These are phyloP conservation scores for Harrya chromipes DNA, from an alignment of 768 basidiomycete species.

Conservation along the genomic window DNA sequence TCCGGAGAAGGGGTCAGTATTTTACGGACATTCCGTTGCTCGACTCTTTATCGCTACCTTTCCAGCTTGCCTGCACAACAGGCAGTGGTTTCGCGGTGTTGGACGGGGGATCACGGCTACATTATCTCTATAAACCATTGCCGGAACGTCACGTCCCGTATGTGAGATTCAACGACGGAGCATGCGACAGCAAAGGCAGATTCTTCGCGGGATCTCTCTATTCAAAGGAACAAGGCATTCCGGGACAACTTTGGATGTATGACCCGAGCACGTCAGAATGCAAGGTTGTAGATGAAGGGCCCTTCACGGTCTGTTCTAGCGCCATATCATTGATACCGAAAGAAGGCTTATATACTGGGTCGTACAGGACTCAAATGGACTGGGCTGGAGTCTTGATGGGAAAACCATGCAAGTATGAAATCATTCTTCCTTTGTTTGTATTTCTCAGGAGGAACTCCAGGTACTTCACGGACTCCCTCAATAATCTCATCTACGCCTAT, in stretches of 20 bases:
- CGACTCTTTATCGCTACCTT: neutral
- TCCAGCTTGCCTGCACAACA: conserved; percentile 19
- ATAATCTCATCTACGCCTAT: conserved; percentile 66
- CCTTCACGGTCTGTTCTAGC: conserved; percentile 53
- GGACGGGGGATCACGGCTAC: conserved; percentile 34
- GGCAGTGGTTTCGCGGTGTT: conserved; percentile 22
- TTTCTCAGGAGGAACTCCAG: conserved; percentile 32
- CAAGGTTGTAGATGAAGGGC: conserved; percentile 55
- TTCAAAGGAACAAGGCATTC: conserved; percentile 46
- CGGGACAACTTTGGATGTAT: conserved; percentile 57
- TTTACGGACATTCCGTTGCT: neutral
- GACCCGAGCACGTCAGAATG: conserved; percentile 50
- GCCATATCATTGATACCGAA: conserved; percentile 1
- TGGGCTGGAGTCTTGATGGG: conserved; percentile 21
- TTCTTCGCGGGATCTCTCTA: conserved; percentile 65
- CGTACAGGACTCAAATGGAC: conserved; percentile 18
- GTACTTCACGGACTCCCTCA: conserved; percentile 67
- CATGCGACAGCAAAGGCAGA: conserved; percentile 59
- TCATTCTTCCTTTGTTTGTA: conserved; percentile 2
- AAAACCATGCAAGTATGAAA: conserved; percentile 19
- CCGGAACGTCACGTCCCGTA: conserved; percentile 38
- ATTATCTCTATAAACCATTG: conserved; percentile 53
- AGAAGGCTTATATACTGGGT: neutral
- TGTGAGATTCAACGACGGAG: conserved; percentile 70
- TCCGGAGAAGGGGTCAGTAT: conserved; percentile 27